phyloP scores from a whole-genome alignment of 2,329 filamentous ascomycete genomes.

The Didymella arachidicola region DNA sequence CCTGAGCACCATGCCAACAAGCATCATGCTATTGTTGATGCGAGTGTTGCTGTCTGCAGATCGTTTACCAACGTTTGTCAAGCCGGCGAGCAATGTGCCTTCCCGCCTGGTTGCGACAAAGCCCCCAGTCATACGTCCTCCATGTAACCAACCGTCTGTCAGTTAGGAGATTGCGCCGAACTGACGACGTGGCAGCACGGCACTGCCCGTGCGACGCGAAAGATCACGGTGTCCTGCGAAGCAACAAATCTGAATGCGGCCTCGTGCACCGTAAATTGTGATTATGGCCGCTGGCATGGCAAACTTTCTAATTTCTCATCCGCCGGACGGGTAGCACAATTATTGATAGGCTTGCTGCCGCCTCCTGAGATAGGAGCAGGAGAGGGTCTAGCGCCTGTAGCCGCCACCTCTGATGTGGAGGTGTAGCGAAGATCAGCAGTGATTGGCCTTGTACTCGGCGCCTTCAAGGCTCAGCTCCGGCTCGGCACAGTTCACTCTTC shows the following conservation, averaged over 20 bases:
- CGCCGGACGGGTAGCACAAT: constrained; percentile 7
- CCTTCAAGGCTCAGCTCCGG: constrained; percentile 4
- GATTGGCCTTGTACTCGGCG: constrained; percentile 9
- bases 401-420: constrained; percentile 11
- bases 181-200: constrained; percentile 19
- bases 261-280: constrained; percentile 9
- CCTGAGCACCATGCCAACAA: constrained; percentile 18
- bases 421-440: constrained; percentile 4
- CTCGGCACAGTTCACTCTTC: not conserved
- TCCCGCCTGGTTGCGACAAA: constrained; percentile 6
- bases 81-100: constrained; percentile 7
- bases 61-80: constrained; percentile 3
- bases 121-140: constrained; percentile 5
- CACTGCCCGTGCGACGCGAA: constrained; percentile 15
- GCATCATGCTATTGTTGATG: constrained; percentile 12
- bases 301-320: constrained; percentile 9
- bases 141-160: constrained; percentile 10
- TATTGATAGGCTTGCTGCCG: constrained; percentile 18
- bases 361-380: constrained; percentile 4
- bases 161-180: constrained; percentile 18
- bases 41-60: constrained; percentile 6
- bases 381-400: constrained; percentile 4
- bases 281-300: constrained; percentile 8
- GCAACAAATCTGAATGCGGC: constrained; percentile 6
- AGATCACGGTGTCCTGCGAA: constrained; percentile 8